These are phyloP conservation scores for Diutina siamensis DNA, from an alignment of 1,139 yeast genomes.

Conservation along the genomic window DNA sequence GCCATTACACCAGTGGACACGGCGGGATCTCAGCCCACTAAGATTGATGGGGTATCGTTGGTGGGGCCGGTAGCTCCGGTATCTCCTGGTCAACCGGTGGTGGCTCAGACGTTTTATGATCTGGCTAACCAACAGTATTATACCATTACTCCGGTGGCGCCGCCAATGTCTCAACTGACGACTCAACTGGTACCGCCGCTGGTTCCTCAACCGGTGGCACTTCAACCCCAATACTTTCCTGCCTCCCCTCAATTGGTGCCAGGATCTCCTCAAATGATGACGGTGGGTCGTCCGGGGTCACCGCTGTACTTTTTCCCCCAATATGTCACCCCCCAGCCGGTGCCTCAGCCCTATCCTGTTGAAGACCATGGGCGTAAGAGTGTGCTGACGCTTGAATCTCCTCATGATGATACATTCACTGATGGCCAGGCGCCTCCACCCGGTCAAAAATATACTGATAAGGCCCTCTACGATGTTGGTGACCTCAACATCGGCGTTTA, in stretches of 20 bases:
- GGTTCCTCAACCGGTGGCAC: constrained; percentile 9
- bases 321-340: constrained; percentile 12
- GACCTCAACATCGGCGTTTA: background rate
- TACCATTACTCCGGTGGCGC: constrained; percentile 25
- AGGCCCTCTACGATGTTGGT: background rate
- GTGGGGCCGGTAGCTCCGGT: background rate
- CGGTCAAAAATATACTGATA: background rate
- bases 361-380: background rate
- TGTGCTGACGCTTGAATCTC: constrained; percentile 1
- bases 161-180: constrained; percentile 11
- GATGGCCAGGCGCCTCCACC: background rate
- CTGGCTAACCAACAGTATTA: constrained; percentile 37
- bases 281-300: constrained; percentile 8
- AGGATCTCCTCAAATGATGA: constrained; percentile 10
- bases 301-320: constrained; percentile 13
- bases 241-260: constrained; percentile 19
- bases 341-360: background rate
- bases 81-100: constrained; percentile 10
- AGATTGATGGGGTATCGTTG: background rate
- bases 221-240: constrained; percentile 28
- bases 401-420: background rate
- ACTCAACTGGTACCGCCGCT: constrained; percentile 23
- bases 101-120: constrained; percentile 33
- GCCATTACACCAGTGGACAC: constrained; percentile 34
- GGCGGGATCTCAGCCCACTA: constrained; percentile 6